Conservation (phyloP, 2,329 filamentous ascomycete species). For the Xylariaceae sp. region DNA sequence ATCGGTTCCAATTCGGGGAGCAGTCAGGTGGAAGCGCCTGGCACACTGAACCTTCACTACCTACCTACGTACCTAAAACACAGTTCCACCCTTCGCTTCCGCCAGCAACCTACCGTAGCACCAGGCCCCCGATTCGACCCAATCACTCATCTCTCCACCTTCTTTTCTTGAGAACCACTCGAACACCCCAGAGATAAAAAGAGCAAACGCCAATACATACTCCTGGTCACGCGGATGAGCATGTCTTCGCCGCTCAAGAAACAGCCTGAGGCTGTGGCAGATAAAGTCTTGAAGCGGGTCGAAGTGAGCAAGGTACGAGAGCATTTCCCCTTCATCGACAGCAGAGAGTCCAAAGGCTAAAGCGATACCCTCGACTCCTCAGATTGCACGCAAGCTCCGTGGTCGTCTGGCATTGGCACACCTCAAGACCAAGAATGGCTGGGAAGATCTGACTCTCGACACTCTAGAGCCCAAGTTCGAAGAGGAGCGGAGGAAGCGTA, state of each 20-base stretch:
- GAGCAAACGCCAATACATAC: constrained; percentile 1
- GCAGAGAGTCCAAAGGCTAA: constrained; percentile 9
- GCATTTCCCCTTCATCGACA: not conserved
- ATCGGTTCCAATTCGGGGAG: too few relatives aligned
- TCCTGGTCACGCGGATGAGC: constrained; percentile 26
- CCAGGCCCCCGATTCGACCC: constrained; percentile 24
- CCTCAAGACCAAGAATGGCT: constrained; percentile 95
- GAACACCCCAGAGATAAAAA: not conserved
- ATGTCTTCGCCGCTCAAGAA: constrained; percentile 62
- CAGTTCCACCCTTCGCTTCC: constrained; percentile 16
- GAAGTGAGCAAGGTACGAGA: constrained; percentile 69
- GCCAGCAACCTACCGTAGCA: constrained; percentile 28
- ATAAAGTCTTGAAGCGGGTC: constrained; percentile 66
- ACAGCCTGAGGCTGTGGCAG: constrained; percentile 60
- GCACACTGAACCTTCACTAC: too few relatives aligned
- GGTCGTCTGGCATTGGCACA: constrained; percentile 92
- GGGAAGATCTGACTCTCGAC: constrained; percentile 84
- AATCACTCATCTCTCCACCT: constrained; percentile 22
- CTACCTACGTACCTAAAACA: too few relatives aligned
- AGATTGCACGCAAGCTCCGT: constrained; percentile 93
- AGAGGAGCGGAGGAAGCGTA: constrained; percentile 70
- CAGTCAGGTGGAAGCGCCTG: too few relatives aligned
- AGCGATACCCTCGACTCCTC: constrained; percentile 14
- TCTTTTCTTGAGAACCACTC: constrained; percentile 21
- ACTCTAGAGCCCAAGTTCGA: constrained; percentile 81